Conservation (phyloP, 192 early-diverging fungal genomes). For the Coemansia sp. region DNA sequence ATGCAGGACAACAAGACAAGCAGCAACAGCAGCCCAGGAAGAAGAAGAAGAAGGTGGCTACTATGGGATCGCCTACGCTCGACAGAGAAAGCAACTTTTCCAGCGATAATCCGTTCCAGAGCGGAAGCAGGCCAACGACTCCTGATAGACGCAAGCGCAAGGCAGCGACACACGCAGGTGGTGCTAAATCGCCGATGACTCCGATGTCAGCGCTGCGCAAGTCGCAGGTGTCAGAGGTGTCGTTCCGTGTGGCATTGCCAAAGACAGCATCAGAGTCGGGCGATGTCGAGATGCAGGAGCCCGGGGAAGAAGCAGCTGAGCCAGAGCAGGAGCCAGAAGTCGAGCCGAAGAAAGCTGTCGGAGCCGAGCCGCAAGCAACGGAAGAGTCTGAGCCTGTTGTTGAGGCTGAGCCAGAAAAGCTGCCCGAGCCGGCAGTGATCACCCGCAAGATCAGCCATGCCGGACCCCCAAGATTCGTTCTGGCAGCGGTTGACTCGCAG, state of each 20-base stretch:
- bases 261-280: background rate
- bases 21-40: background rate
- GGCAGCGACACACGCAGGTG: background rate
- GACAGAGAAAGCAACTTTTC: slow-evolving; percentile 26
- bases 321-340: background rate
- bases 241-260: slow-evolving; percentile 41
- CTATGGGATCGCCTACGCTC: background rate
- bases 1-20: background rate
- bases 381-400: background rate
- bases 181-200: slow-evolving; percentile 8
- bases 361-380: background rate
- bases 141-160: slow-evolving; percentile 43
- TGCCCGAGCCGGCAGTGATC: background rate
- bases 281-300: slow-evolving; percentile 1
- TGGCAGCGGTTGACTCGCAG: background rate
- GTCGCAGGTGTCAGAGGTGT: slow-evolving; percentile 46
- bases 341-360: too few species aligned
- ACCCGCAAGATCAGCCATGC: background rate
- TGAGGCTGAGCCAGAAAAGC: background rate
- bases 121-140: slow-evolving; percentile 49
- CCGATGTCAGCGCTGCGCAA: slow-evolving; percentile 52
- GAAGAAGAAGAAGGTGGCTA: background rate
- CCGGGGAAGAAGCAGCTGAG: background rate
- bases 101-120: slow-evolving; percentile 55
- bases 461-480: background rate